Percentiles rank a stretch among this genome's conserved stretches.
Evolutionary conservation across 2,329 filamentous ascomycete species (phyloP).

Genomic region (Elsinoe ampelina): DNA sequence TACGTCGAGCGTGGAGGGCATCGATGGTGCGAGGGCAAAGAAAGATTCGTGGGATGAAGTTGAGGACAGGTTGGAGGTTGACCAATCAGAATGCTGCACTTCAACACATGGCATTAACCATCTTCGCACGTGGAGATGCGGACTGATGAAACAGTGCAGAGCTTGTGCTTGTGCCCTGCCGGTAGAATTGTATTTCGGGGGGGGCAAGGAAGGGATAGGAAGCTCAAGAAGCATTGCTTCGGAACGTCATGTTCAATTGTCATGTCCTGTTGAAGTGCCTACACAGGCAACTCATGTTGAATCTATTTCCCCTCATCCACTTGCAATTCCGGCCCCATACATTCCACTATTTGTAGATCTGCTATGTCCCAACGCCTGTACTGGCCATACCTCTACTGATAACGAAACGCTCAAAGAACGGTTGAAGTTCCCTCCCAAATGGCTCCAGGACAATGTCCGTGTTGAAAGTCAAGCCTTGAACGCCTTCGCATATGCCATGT

Average conservation of each 20-base stretch:
- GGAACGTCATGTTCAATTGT: not conserved
- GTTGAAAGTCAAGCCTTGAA: not conserved
- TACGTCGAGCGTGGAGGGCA: not conserved
- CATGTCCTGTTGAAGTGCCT: not conserved
- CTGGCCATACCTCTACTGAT: not conserved
- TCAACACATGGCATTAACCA: not conserved
- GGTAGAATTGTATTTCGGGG: no score
- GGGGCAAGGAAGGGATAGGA: no score
- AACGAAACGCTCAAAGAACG: conserved; percentile 3
- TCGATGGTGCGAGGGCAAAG: not conserved
- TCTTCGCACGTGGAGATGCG: not conserved
- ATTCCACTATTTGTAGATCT: not conserved
- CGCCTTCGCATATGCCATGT: conserved; percentile 6
- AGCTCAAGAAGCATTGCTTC: no score
- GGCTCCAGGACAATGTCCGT: not conserved
- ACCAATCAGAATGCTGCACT: not conserved
- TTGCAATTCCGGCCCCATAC: not conserved
- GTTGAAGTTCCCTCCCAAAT: conserved; percentile 3
- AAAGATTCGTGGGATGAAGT: not conserved
- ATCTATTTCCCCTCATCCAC: not conserved
- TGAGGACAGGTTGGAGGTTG: not conserved
- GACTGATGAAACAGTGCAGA: not conserved
- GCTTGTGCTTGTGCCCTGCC: no score
- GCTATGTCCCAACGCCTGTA: not conserved
- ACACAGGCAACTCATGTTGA: not conserved